Evolutionary conservation across 2,329 filamentous ascomycete species (phyloP).

Genomic region (Phoma sp.): DNA sequence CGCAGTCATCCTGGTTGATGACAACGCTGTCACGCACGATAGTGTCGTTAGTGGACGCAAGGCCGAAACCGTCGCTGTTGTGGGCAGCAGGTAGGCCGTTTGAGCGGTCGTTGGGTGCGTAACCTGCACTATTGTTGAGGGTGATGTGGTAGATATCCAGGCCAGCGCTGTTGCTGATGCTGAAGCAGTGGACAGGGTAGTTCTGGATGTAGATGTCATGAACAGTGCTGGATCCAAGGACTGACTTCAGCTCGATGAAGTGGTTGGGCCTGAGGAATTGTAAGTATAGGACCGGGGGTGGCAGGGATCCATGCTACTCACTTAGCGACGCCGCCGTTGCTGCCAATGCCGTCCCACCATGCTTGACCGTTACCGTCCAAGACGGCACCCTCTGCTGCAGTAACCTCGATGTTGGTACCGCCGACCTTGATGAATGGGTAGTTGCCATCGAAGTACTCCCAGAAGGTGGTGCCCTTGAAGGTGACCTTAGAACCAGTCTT

Average conservation of each 20-base stretch:
- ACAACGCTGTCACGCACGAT: slow-evolving; percentile 60
- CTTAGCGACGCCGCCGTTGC: slow-evolving; percentile 53
- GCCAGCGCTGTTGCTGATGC: slow-evolving; percentile 49
- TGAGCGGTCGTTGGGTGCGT: slow-evolving; percentile 36
- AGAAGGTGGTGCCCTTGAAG: slow-evolving; percentile 67
- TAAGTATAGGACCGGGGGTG: slow-evolving; percentile 7
- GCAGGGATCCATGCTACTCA: slow-evolving; percentile 14
- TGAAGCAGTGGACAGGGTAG: slow-evolving; percentile 61
- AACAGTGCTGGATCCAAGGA: slow-evolving; percentile 64
- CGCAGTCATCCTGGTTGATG: slow-evolving; percentile 66
- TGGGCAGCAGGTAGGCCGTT: slow-evolving; percentile 10
- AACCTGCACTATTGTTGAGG: slow-evolving; percentile 65
- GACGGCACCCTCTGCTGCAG: slow-evolving; percentile 61
- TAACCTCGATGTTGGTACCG: slow-evolving; percentile 64
- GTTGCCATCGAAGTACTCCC: slow-evolving; percentile 9
- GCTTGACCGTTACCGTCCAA: slow-evolving; percentile 54
- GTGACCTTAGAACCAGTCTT: slow-evolving; percentile 61
- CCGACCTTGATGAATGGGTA: slow-evolving; percentile 68
- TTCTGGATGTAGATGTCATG: slow-evolving; percentile 59
- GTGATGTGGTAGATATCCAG: slow-evolving; percentile 58
- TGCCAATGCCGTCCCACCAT: slow-evolving; percentile 58
- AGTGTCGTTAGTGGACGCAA: slow-evolving; percentile 62
- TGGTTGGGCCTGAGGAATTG: slow-evolving; percentile 1
- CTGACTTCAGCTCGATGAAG: slow-evolving; percentile 45
- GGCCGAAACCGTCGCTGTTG: slow-evolving; percentile 17